These are phyloP conservation scores for Elongisporangium anandrum DNA, from an alignment of 352 stramenopile species.

Conservation along the genomic window DNA sequence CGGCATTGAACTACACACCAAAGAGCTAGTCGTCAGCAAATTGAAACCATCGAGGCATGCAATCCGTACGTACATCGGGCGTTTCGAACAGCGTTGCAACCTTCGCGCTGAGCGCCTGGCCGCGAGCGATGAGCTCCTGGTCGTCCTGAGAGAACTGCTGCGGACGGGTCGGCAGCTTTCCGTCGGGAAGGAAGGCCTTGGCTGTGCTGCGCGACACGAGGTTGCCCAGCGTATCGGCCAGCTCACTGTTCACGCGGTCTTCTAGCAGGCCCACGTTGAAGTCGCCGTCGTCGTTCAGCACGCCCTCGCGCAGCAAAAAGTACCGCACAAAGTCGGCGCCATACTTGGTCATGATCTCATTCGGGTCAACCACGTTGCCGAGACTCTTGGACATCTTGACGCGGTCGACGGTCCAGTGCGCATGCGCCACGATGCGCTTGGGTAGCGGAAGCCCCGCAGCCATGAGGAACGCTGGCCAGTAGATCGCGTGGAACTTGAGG, in stretches of 20 bases:
- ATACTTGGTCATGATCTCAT: slow-evolving; percentile 90
- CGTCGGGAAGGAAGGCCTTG: slow-evolving; percentile 55
- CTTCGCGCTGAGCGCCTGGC: slow-evolving; percentile 34
- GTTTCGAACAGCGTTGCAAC: slow-evolving; percentile 57
- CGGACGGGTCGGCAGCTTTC: slow-evolving; percentile 37
- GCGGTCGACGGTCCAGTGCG: slow-evolving; percentile 97
- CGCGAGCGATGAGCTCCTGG: slow-evolving; percentile 44
- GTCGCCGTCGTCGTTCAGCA: slow-evolving; percentile 94
- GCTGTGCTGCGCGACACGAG: slow-evolving; percentile 73
- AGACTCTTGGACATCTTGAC: slow-evolving; percentile 99
- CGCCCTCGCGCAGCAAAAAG: slow-evolving; percentile 87
- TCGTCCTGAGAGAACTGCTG: slow-evolving; percentile 40
- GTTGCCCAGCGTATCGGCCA: slow-evolving; percentile 90
- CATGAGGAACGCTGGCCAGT: slow-evolving; percentile 98
- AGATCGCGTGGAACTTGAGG: slow-evolving; percentile 98
- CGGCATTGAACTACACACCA: slow-evolving; percentile 51
- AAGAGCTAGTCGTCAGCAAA: slow-evolving; percentile 1
- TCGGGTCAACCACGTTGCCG: slow-evolving; percentile 97
- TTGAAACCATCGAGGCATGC: not conserved
- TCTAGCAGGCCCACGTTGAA: slow-evolving; percentile 86
- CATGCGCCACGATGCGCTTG: slow-evolving; percentile 95
- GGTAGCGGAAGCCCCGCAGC: slow-evolving; percentile 90
- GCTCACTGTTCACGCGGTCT: slow-evolving; percentile 95
- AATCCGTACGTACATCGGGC: slow-evolving; percentile 47
- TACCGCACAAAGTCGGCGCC: slow-evolving; percentile 94